Base-by-base conservation (phyloP, 2,329 filamentous ascomycete genomes). In the Venturia nashicola region DNA sequence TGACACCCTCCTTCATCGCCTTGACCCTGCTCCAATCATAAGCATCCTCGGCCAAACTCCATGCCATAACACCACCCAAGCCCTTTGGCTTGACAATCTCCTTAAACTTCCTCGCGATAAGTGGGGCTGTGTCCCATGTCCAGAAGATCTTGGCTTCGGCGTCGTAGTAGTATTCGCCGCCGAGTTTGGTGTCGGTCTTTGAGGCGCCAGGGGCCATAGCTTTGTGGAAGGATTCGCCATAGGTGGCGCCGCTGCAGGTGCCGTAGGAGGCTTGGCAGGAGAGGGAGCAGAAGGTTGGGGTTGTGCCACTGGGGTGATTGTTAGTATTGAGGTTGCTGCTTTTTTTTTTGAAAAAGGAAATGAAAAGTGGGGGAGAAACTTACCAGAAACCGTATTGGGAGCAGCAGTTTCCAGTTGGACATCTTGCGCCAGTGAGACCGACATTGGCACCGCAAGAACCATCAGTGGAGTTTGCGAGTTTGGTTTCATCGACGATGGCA, bases 1-100 rank as follows among this genome's bases (percentile, higher is more conserved):
- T 61, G 8, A 43, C 59, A 3, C 61, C 70, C 11, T 65, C 65
- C 2, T 67, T 68, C 71, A 83, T 76, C 1, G 74, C 74, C 68
- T 72, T 74, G 36, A 83, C 68, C 65, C 77, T 79, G 62, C 68
- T 70, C 70, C 71, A 76, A 65, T 72, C 71, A 27, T 68, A 65
- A n/a, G 68, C 70, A 65, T 91, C 88, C 73, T 91, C 87, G 1
- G 86, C 88, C 65, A 91, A 70, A 23, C 85, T 87, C 88, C 87
- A 91, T 0, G 87, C 87, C 79, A 91, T 90, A 5, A 89, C 83
- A 18, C 89, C 88, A 1, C 88, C 87, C 0, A 91, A 72, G 0
- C 76, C 73, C 70, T 81, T 79, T 40, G 77, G 76, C 39, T 78
- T 75, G 3, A 89, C 78, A 43, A 91, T 79, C 5, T 80, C 72